Evolutionary conservation across 805 yeast species (phyloP).

Genomic region (Metschnikowia corniflorae): DNA sequence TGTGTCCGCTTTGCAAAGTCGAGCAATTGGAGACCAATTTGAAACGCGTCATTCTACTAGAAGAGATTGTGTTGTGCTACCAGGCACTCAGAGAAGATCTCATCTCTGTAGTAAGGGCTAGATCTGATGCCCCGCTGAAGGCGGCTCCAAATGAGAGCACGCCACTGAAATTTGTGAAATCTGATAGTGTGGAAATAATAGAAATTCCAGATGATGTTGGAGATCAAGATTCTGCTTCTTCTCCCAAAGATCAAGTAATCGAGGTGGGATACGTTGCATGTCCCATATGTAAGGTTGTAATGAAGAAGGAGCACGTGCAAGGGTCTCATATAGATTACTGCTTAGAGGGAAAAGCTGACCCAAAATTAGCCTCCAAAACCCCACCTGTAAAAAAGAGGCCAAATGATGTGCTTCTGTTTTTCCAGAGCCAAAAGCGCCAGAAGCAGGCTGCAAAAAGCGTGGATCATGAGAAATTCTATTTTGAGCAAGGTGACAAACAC

Average conservation of each 20-base stretch:
- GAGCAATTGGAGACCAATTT: constrained; percentile 69
- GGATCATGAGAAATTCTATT: constrained; percentile 29
- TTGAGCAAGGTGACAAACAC: constrained; percentile 26
- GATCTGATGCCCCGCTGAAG: neutral
- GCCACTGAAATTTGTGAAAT: neutral
- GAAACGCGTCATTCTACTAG: constrained; percentile 64
- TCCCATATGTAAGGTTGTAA: constrained; percentile 59
- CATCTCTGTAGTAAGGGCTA: constrained; percentile 6
- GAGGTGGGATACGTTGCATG: constrained; percentile 45
- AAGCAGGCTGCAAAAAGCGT: constrained; percentile 5
- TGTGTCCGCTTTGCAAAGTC: constrained; percentile 76
- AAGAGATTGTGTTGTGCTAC: constrained; percentile 62
- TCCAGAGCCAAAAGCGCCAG: constrained; percentile 20
- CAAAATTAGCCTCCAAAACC: constrained; percentile 5
- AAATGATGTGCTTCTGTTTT: constrained; percentile 30
- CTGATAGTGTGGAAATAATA: constrained; percentile 3
- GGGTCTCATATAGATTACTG: constrained; percentile 62
- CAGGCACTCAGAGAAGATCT: constrained; percentile 17
- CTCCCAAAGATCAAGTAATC: neutral
- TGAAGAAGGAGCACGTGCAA: constrained; percentile 56
- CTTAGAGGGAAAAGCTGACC: constrained; percentile 32
- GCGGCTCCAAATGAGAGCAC: constrained; percentile 8
- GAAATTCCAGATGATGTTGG: constrained; percentile 14
- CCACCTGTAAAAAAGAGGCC: constrained; percentile 10
- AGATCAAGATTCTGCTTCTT: constrained; percentile 2